A percentile compares a stretch with the other conserved stretches of the same genome.
Conservation (phyloP, 371 early-diverging fungal species). For the Rhizopus microsporus region DNA sequence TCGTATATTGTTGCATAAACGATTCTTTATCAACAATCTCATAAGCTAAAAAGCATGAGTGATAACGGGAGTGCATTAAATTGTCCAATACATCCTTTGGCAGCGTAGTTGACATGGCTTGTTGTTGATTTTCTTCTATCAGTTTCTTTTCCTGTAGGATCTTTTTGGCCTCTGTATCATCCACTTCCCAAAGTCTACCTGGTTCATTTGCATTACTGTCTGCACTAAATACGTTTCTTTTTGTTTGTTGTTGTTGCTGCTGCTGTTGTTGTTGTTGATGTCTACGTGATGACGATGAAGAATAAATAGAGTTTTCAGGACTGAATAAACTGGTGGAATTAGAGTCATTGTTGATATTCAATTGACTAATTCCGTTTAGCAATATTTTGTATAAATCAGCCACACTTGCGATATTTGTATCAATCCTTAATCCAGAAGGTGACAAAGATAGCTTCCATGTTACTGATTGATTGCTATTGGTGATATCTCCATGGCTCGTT, state of each 20-base stretch:
- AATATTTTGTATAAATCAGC: conserved; percentile 51
- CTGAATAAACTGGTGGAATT: conserved; percentile 37
- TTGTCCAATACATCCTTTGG: conserved; percentile 38
- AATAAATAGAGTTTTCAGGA: conserved; percentile 25
- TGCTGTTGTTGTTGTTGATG: conserved; percentile 8
- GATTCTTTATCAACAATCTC: conserved; percentile 58
- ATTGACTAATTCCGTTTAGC: conserved; percentile 47
- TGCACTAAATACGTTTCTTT: conserved; percentile 7
- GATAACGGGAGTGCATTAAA: conserved; percentile 58
- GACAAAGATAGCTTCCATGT: conserved; percentile 54
- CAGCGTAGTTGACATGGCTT: conserved; percentile 21
- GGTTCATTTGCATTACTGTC: conserved; percentile 5
- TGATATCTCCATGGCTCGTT: conserved; percentile 4
- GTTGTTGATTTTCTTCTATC: conserved; percentile 1
- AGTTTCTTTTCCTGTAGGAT: conserved; percentile 39
- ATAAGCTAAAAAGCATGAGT: conserved; percentile 57
- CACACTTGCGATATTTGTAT: conserved; percentile 53
- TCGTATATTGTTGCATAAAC: conserved; percentile 49
- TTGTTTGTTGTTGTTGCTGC: conserved; percentile 1
- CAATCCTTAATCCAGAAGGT: conserved; percentile 49
- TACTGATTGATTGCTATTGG: conserved; percentile 29
- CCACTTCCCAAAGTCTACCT: conserved; percentile 54
- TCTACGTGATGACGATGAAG: conserved; percentile 2
- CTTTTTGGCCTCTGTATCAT: conserved; percentile 49
- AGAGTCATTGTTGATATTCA: conserved; percentile 48